Evolutionary conservation across 306 rosid species (phyloP).

Genomic region (Quercus ilex): DNA sequence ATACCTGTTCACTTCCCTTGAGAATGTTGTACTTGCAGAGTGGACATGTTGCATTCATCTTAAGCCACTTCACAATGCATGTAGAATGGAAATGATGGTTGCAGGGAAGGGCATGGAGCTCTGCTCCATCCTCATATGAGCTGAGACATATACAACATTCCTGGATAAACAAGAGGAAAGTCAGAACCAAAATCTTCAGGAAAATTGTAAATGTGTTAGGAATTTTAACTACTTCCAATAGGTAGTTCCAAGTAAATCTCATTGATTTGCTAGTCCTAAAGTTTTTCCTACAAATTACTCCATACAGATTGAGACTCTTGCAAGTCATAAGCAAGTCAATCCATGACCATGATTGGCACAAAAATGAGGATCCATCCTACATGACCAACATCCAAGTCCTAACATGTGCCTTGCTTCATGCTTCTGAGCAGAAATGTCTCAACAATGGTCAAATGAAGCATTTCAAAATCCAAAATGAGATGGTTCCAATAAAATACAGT

Average conservation of each 20-base stretch:
- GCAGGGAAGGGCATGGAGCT: constrained; percentile 92
- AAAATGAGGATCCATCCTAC: neutral
- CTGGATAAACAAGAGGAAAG: constrained; percentile 34
- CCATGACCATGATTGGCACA: neutral
- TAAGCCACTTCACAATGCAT: constrained; percentile 89
- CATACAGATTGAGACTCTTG: neutral
- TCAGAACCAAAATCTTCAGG: neutral
- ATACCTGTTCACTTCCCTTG: constrained; percentile 74
- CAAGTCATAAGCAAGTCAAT: neutral
- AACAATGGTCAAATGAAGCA: neutral
- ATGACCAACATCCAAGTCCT: neutral
- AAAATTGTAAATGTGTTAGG: neutral
- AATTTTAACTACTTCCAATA: neutral
- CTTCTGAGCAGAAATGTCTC: neutral
- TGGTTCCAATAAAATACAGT: no score
- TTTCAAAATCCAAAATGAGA: neutral
- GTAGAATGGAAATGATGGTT: constrained; percentile 86
- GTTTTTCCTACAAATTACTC: neutral
- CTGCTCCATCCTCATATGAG: constrained; percentile 80
- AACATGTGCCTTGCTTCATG: neutral
- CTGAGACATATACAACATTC: constrained; percentile 97
- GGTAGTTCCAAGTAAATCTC: neutral
- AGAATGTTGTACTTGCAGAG: constrained; percentile 96
- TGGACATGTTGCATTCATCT: constrained; percentile 98
- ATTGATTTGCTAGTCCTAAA: neutral